phyloP scores from a whole-genome alignment of 2,329 filamentous ascomycete genomes.

The Trichoderma gracile region DNA sequence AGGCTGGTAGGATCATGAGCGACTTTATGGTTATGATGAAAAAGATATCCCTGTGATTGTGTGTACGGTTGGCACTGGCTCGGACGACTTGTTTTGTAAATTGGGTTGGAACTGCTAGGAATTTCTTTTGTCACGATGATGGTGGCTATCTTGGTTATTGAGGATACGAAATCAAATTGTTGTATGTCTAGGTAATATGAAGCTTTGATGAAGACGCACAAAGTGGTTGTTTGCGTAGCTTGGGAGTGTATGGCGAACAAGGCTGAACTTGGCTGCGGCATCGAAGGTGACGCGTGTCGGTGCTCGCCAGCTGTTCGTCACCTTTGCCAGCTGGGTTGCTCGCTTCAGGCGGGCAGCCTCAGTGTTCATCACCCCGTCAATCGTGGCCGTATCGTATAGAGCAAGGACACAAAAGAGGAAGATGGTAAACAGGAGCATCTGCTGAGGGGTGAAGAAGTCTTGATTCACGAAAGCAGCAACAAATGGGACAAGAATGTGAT shows the following conservation, averaged over 20 bases:
- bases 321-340: neutral
- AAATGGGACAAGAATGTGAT: no score
- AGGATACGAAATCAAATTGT: constrained; percentile 8
- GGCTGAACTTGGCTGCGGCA: neutral
- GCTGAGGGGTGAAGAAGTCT: no score
- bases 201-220: neutral
- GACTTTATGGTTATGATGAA: constrained; percentile 22
- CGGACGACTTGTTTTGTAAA: constrained; percentile 10
- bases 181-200: neutral
- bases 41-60: constrained; percentile 22
- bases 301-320: no score
- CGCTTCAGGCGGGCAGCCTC: neutral
- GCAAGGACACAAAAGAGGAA: neutral
- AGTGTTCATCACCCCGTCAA: neutral
- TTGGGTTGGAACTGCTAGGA: neutral
- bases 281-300: neutral
- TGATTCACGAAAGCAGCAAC: no score
- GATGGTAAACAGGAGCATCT: neutral
- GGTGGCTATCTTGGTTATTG: neutral
- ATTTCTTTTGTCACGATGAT: neutral
- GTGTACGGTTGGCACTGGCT: constrained; percentile 11
- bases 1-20: constrained; percentile 13
- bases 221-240: neutral
- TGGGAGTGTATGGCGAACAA: no score
- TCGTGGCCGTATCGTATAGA: neutral